Evolutionary conservation across 1,284 basidiomycete genomes (phyloP), one percentile per base, ranked within the genome.

Genomic region (Rhodotorula mucilaginosa): DNA sequence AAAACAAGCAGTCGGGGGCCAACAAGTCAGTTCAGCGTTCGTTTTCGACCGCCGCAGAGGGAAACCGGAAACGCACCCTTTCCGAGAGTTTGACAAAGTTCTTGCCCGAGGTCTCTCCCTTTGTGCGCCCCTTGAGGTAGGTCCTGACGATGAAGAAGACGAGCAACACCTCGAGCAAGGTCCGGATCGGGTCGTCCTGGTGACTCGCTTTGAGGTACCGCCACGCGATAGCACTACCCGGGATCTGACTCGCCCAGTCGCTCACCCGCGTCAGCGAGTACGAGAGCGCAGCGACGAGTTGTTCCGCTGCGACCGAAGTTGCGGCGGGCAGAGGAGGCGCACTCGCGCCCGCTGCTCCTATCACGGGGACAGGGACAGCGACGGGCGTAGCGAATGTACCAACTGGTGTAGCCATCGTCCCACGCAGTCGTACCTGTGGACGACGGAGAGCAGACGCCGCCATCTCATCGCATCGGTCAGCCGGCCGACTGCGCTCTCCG

Each of bases 71-170:
- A 73, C 84, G 56, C 74, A 93, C 94, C 87, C 96, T 93, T 77
- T 93, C 90, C 61, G 85, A 88, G 70, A 98, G 90, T 79, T 93
- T 87, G 73, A 99, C 92, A 81, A 95, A 97, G 81, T 93, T 89
- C 80, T 90, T 93, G n/a, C 88, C 90, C 44, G 87, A 88, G 67
- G 88, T 87, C 75, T 95, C 92, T 59, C 91, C 89, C 58, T 94
- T 86, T 0, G 95, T 98, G 47, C 96, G 85, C 46, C 90, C 90
- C 82, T 95, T 93, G 60, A 97, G 81, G 39, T 97, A 83, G 0
- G 95, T 99, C 65, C 93, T 84, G 65, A 97, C 85, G 29, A 93
- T 91, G 79, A 98, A 98, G 65, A 92, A 85, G 72, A 97, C 82
- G 57, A 99, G 87, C 65, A 96, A 88, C 58, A 98, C 81, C 82